Conservation (phyloP, 495 filamentous ascomycete species). For the Sporormia fimetaria region DNA sequence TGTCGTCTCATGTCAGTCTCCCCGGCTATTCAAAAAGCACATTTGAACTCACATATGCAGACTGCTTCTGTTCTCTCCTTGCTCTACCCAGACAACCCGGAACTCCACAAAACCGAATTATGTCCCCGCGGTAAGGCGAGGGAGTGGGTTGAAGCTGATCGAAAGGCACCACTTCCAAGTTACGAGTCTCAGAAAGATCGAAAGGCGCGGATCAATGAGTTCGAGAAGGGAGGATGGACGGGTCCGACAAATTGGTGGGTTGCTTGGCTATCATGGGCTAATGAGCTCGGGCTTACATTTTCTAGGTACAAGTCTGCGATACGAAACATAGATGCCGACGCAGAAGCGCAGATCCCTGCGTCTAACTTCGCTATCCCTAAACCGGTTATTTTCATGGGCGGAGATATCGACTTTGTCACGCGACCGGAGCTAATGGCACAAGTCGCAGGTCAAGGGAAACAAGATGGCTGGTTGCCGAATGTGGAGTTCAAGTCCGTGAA, state of each 20-base stretch:
- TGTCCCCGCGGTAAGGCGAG: not conserved
- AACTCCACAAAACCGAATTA: not conserved
- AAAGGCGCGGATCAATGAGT: not conserved
- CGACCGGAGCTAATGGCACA: not conserved
- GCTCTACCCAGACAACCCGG: not conserved
- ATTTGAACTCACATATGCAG: not conserved
- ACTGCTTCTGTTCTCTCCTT: not conserved
- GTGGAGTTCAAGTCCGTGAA: not conserved
- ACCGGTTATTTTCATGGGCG: not conserved
- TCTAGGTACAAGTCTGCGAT: slow-evolving; percentile 5
- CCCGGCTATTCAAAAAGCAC: not conserved
- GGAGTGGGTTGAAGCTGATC: not conserved
- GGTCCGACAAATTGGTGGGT: slow-evolving; percentile 9
- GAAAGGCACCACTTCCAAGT: not conserved
- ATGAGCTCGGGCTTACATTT: not conserved
- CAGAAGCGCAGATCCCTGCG: not conserved
- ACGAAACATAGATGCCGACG: not conserved
- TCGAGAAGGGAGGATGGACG: slow-evolving; percentile 5
- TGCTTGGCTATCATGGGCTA: not conserved
- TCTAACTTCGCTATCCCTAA: not conserved
- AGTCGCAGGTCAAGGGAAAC: not conserved
- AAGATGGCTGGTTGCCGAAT: not conserved
- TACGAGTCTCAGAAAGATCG: slow-evolving; percentile 3
- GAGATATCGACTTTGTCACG: not conserved
- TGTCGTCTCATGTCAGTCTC: not conserved